Percentiles rank a stretch among this genome's conserved stretches.
These are phyloP conservation scores for Skeletonema marinoi DNA, from an alignment of 108 stramenopile species.

Conservation along the genomic window DNA sequence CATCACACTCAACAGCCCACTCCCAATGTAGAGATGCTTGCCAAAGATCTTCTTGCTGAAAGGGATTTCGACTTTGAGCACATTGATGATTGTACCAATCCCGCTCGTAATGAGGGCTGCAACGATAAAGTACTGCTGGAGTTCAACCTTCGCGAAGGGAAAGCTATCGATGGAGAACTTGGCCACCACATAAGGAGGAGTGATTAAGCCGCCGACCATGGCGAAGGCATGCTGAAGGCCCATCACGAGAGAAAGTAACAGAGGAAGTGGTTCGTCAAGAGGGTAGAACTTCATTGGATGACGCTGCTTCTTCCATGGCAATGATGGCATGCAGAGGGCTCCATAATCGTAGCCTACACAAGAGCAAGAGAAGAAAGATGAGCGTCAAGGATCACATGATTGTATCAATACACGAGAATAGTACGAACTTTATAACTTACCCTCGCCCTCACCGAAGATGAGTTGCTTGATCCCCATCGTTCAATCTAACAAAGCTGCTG, in stretches of 20 bases:
- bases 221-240: slow-evolving; percentile 64
- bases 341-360: slow-evolving; percentile 47
- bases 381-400: not conserved
- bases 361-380: not conserved
- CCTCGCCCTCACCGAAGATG: slow-evolving; percentile 57
- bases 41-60: slow-evolving; percentile 58
- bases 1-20: slow-evolving; percentile 78
- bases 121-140: slow-evolving; percentile 72
- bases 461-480: slow-evolving; percentile 44
- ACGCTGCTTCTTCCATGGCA: slow-evolving; percentile 40
- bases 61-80: slow-evolving; percentile 57
- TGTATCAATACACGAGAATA: not conserved
- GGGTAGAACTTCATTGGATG: slow-evolving; percentile 10
- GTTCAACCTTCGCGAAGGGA: slow-evolving; percentile 44
- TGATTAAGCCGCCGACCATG: slow-evolving; percentile 71
- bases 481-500: not conserved
- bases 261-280: slow-evolving; percentile 58
- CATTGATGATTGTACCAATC: slow-evolving; percentile 70
- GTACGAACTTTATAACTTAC: not conserved
- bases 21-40: slow-evolving; percentile 56
- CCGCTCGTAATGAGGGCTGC: slow-evolving; percentile 77
- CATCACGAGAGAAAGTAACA: slow-evolving; percentile 57
- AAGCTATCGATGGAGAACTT: slow-evolving; percentile 54
- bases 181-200: slow-evolving; percentile 65
- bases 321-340: slow-evolving; percentile 58